Base-by-base conservation (phyloP, 1,284 basidiomycete species). In the Lentinula novae-zelandiae region DNA sequence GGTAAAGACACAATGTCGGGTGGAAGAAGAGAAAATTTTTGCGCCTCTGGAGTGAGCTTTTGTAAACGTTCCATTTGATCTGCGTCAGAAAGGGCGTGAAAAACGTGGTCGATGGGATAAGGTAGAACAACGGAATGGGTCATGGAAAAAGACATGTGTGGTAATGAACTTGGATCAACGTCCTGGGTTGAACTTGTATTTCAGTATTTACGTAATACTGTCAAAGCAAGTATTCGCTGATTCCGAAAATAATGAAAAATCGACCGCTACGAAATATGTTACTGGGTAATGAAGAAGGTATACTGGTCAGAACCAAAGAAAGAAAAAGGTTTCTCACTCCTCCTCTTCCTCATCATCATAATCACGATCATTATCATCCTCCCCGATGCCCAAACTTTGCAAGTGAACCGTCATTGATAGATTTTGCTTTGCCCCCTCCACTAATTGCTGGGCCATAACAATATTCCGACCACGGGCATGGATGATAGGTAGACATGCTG, bases 351-450 rank as follows among this genome's bases (percentile, higher is more conserved):
- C 50, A 6, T 44, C 38, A 10, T 44, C 56, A 27, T 53, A 51
- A n/a, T 54, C 15, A 15, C 22, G 22, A 22, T 39, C 36, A 12
- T 50, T 40, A 8, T 51, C 61, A 10, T 58, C 61, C 5, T 49
- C 42, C 33, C 62, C 64, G 62, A 70, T 66, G n/a, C 76, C 76
- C 62, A 82, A 65, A 62, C 76, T 77, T 65, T 81, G 78, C 72
- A 81, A 72, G 33, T 76, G 70, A 34, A 81, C 64, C 48, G 68
- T 71, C 38, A 80, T 72, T 51, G 74, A 77, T 22, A 75, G 68
- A 60, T 78, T 81, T 65, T 81, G 78, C 49, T 79, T 76, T 13
- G 78, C 75, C 22, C 76, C 75, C 58, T 80, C 76, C 27, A 81
- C 70, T 17, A 82, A 70, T 22, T 79, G 76, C 51, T 76, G 76